Evolutionary conservation across 2,329 filamentous ascomycete species (phyloP), one percentile per base, ranked within the genome.

Genomic region (Pseudogymnoascus sp.): DNA sequence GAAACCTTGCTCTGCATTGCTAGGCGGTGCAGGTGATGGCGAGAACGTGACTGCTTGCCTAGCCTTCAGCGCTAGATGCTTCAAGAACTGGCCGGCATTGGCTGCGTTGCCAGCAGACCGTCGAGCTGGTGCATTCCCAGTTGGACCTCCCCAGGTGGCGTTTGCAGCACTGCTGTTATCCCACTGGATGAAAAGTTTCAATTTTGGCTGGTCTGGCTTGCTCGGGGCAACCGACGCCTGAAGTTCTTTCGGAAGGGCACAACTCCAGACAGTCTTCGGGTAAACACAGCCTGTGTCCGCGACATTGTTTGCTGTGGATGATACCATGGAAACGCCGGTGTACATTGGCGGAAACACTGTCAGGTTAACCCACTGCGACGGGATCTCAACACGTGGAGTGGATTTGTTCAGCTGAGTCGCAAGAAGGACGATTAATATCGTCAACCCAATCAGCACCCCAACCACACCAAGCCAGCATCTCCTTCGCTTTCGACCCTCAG

Each of bases 271-370:
- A 0, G 88, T 89, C 3, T 83, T 77, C 0, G 87, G 87, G 6
- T 79, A 76, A 3, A 92, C 84, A 66, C 92, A 97, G 5, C 81
- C 82, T 19, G 82, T 82, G 59, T 83, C 80, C n/a, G 82, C 75
- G 1, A 79, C 74, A 0, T 81, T 80, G 57, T 87, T 84, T 65
- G 89, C 82, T 0, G 90, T 83, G 4, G 86, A 87, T 13, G 88
- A 82, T 13, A 96, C 80, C 0, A 90, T 95, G 62, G 89, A 79
- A 15, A 92, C 80, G 0, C 92, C 92, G 0, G 89, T 92, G 1
- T 89, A 90, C 68, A 96, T 89, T 0, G 91, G 87, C 15, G 92
- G 92, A 65, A 89, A 96, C 57, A 85, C 84, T 1, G 92, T 95
- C 63, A 95, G 71, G 69, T 95, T 96, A 60, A 96, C 78, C 87